Evolutionary conservation across 495 filamentous ascomycete genomes (phyloP).

Genomic region (Aspergillus avenaceus): DNA sequence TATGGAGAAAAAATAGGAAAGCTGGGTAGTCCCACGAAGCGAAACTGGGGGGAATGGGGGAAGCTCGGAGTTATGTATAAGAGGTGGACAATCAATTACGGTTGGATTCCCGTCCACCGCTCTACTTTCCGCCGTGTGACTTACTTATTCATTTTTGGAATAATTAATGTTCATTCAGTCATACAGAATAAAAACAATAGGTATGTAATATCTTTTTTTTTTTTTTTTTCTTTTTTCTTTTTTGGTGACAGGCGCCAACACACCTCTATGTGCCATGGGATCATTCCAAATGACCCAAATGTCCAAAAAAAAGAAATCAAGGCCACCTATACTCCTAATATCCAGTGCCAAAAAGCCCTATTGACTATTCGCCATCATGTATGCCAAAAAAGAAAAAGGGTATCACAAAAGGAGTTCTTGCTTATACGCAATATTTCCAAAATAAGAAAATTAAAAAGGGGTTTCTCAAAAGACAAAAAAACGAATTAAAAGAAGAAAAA

Average conservation of each 20-base stretch:
- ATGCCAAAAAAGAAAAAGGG: constrained; percentile 5
- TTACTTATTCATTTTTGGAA: not conserved
- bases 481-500: not conserved
- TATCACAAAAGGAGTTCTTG: not conserved
- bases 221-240: too few relatives aligned
- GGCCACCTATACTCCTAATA: not conserved
- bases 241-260: too few relatives aligned
- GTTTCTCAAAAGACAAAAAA: not conserved
- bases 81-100: not conserved
- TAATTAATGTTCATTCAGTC: too few relatives aligned
- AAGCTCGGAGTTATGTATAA: constrained; percentile 12
- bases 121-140: constrained; percentile 25
- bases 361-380: constrained; percentile 4
- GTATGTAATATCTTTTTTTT: too few relatives aligned
- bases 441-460: not conserved
- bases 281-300: too few relatives aligned
- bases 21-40: constrained; percentile 3
- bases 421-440: not conserved
- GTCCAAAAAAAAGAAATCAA: not conserved
- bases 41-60: constrained; percentile 8
- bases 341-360: not conserved
- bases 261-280: too few relatives aligned
- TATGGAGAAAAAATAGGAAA: not conserved
- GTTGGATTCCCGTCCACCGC: constrained; percentile 13
- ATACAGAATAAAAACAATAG: not conserved